Conservation (phyloP, 1,284 basidiomycete species). For the Ganoderma multipileum region DNA sequence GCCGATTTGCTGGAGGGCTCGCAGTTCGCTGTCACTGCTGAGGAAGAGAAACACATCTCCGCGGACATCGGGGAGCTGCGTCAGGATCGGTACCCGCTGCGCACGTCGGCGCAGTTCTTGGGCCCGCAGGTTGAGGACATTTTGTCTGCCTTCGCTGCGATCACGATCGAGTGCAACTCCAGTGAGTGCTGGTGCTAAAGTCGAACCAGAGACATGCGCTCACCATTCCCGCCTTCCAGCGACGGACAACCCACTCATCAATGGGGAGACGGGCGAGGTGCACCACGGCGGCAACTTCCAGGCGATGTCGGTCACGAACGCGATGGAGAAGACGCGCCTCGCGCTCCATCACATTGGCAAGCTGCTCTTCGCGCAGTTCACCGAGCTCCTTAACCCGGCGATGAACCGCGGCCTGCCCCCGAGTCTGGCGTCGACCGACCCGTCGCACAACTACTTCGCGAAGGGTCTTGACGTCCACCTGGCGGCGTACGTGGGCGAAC, state of each 20-base stretch:
- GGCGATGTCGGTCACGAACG: slow-evolving; percentile 86
- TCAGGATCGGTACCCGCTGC: slow-evolving; percentile 85
- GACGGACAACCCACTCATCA: slow-evolving; percentile 80
- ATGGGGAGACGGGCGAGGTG: slow-evolving; percentile 68
- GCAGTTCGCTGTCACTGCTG: slow-evolving; percentile 68
- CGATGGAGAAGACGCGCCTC: slow-evolving; percentile 89
- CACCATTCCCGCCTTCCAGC: slow-evolving; percentile 49
- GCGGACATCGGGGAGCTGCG: slow-evolving; percentile 74
- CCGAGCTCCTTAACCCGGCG: slow-evolving; percentile 81
- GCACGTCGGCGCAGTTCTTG: slow-evolving; percentile 84
- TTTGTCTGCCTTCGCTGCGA: slow-evolving; percentile 63
- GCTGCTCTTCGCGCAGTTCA: slow-evolving; percentile 83
- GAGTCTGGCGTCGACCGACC: slow-evolving; percentile 82
- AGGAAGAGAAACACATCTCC: slow-evolving; percentile 67
- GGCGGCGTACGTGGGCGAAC: slow-evolving; percentile 82
- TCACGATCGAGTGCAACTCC: slow-evolving; percentile 85
- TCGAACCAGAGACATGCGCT: background rate
- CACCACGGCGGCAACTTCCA: slow-evolving; percentile 92
- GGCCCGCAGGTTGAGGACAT: slow-evolving; percentile 89
- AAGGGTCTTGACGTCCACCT: slow-evolving; percentile 86
- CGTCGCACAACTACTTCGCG: slow-evolving; percentile 82
- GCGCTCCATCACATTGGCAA: slow-evolving; percentile 85
- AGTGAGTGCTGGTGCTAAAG: slow-evolving; percentile 56
- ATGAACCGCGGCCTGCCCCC: slow-evolving; percentile 90
- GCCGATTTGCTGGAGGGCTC: slow-evolving; percentile 75